Evolutionary conservation across 2,329 filamentous ascomycete genomes (phyloP).

Genomic region (Elsinoe batatas): DNA sequence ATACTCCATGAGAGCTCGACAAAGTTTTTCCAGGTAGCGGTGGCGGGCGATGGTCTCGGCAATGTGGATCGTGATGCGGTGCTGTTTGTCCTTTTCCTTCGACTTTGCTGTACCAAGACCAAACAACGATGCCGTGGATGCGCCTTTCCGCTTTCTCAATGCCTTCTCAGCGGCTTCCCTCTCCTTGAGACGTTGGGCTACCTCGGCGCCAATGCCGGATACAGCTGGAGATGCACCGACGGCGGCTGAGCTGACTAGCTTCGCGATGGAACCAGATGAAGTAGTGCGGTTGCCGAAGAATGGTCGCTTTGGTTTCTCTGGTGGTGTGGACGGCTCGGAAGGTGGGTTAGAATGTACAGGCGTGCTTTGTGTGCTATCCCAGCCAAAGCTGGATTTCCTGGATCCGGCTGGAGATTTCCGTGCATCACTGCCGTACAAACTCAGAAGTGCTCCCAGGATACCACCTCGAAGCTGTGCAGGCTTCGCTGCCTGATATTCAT

Average conservation of each 20-base stretch:
- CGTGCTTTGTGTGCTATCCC: constrained; percentile 23
- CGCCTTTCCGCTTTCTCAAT: constrained; percentile 20
- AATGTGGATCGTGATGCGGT: constrained; percentile 51
- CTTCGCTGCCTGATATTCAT: constrained; percentile 54
- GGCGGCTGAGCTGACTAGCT: constrained; percentile 36
- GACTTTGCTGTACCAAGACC: constrained; percentile 29
- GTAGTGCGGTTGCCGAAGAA: constrained; percentile 24
- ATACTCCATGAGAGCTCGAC: constrained; percentile 77
- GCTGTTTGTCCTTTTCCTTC: constrained; percentile 36
- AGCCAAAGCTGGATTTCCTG: constrained; percentile 13
- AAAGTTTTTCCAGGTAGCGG: constrained; percentile 73
- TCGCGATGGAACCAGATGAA: constrained; percentile 34
- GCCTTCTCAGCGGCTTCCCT: constrained; percentile 29
- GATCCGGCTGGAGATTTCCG: constrained; percentile 3
- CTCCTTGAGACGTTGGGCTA: constrained; percentile 32
- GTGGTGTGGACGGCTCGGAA: constrained; percentile 18
- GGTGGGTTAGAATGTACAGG: constrained; percentile 34
- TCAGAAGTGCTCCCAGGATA: constrained; percentile 62
- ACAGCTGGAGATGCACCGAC: constrained; percentile 34
- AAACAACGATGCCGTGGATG: constrained; percentile 26
- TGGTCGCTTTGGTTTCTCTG: constrained; percentile 28
- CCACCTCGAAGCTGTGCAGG: constrained; percentile 63
- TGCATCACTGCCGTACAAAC: constrained; percentile 47
- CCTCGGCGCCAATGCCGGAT: constrained; percentile 33
- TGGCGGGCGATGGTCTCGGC: constrained; percentile 67